These are phyloP conservation scores for Euphrasia arctica DNA, from an alignment of 305 asterid species.

Conservation along the genomic window DNA sequence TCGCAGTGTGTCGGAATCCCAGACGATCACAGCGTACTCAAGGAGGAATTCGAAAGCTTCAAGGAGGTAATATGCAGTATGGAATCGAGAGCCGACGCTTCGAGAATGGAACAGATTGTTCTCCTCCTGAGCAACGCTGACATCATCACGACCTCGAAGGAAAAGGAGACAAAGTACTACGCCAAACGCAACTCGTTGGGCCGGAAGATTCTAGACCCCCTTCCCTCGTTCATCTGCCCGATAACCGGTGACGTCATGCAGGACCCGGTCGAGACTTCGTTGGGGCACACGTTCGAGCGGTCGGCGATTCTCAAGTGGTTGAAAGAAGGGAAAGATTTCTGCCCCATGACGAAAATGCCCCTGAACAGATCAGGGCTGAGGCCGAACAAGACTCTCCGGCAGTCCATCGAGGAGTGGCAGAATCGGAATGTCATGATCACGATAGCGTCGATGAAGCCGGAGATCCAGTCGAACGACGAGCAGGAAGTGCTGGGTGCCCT, in stretches of 20 bases:
- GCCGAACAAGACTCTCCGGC: slow-evolving; percentile 43
- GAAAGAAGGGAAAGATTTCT: slow-evolving; percentile 32
- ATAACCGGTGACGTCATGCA: slow-evolving; percentile 43
- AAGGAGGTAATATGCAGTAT: slow-evolving; percentile 29
- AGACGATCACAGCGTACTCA: slow-evolving; percentile 28
- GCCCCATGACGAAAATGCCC: slow-evolving; percentile 43
- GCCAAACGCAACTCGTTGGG: slow-evolving; percentile 44
- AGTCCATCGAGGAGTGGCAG: slow-evolving; percentile 55
- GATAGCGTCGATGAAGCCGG: slow-evolving; percentile 44
- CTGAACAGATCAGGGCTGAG: slow-evolving; percentile 31
- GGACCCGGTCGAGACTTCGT: slow-evolving; percentile 49
- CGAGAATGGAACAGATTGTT: slow-evolving; percentile 45
- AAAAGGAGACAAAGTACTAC: slow-evolving; percentile 39
- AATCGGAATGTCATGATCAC: slow-evolving; percentile 42
- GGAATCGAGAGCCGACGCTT: slow-evolving; percentile 31
- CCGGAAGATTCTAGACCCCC: slow-evolving; percentile 41
- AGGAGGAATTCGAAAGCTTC: slow-evolving; percentile 31
- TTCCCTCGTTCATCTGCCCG: slow-evolving; percentile 46
- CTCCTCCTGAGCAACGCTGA: slow-evolving; percentile 42
- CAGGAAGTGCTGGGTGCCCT: slow-evolving; percentile 32
- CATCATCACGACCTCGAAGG: slow-evolving; percentile 30
- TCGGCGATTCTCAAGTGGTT: slow-evolving; percentile 44
- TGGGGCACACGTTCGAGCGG: slow-evolving; percentile 46
- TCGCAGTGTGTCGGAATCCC: slow-evolving; percentile 37
- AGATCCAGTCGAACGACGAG: slow-evolving; percentile 32